Evolutionary conservation across 768 basidiomycete species (phyloP), one percentile per base, ranked within the genome.

Genomic region (Pleurotus cornucopiae): DNA sequence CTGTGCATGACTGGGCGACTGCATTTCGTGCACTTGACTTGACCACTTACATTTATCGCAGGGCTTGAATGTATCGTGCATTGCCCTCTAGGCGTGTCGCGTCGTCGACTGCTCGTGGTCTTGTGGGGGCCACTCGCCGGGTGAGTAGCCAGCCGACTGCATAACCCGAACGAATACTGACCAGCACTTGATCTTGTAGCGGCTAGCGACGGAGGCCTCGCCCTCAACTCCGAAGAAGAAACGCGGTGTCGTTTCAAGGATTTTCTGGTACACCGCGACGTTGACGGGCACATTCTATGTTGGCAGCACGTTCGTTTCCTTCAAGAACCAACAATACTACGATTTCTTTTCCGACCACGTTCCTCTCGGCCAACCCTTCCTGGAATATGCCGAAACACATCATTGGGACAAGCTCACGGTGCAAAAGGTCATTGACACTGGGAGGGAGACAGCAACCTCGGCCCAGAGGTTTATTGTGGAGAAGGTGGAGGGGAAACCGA

Each of bases 321-420:
- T 89, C 74, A 81, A 88, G 63, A 85, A 82, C 69, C 87, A 86
- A 61, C 69, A 75, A 2, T 97, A 95, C 75, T 85, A 89, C 66
- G 89, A 95, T 61, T 79, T 96, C 67, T 97, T 97, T 76, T 79
- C 84, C 55, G 82, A 86, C 62, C 76, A 81, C 43, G 84, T 94
- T 54, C 95, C 95, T 2, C 77, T 91, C 39, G 94, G 86, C 25
- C 81, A 87, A 59, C 66, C 80, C 14, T 76, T 95, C 69, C 76
- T 95, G 40, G 88, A 94, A 57, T 93, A 84, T 64, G 89, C 88
- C 7, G 92, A 97, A 64, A 76, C 80, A 25, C 75, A 84, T 56
- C 79, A 84, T 12, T 94, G 91, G 90, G 89, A 94, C 62, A 81
- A 77, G 5, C 71, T 91, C 58, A 90, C 91, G 30, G 57, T 83